A percentile compares a stretch with the other conserved stretches of the same genome.
These are phyloP conservation scores for Excoecaria cochinchinensis DNA, from an alignment of 345 rosid genomes.

Conservation along the genomic window DNA sequence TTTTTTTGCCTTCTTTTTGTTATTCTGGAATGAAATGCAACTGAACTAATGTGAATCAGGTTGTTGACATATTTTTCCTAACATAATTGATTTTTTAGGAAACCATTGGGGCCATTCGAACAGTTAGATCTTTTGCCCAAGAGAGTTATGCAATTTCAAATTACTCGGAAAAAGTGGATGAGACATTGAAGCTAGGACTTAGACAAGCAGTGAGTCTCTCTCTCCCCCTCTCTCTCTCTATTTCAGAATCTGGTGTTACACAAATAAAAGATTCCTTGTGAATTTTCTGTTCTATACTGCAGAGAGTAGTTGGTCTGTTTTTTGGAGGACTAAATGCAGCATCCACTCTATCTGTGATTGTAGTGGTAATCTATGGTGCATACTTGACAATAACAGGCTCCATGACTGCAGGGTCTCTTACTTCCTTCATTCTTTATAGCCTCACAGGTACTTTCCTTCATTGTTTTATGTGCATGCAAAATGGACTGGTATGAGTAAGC, in stretches of 20 bases:
- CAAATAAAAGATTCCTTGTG: not conserved
- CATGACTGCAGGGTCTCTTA: slow-evolving; percentile 85
- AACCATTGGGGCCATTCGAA: slow-evolving; percentile 93
- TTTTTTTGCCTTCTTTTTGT: not conserved
- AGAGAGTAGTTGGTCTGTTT: slow-evolving; percentile 69
- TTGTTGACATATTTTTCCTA: slow-evolving; percentile 3
- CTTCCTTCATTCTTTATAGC: slow-evolving; percentile 95
- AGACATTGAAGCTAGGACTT: slow-evolving; percentile 80
- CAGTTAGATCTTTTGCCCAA: slow-evolving; percentile 93
- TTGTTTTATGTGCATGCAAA: slow-evolving; percentile 5
- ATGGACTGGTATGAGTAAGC: not conserved
- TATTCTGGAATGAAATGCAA: not conserved
- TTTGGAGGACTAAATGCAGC: slow-evolving; percentile 89
- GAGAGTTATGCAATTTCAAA: slow-evolving; percentile 62
- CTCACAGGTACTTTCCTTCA: slow-evolving; percentile 64
- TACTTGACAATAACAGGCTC: slow-evolving; percentile 77
- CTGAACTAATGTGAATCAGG: not conserved
- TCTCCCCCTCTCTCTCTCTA: slow-evolving; percentile 6
- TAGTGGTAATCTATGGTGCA: slow-evolving; percentile 86
- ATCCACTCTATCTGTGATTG: slow-evolving; percentile 69
- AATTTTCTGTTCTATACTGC: slow-evolving; percentile 21
- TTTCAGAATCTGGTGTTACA: not conserved
- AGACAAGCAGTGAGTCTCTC: slow-evolving; percentile 71
- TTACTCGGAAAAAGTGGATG: slow-evolving; percentile 83
- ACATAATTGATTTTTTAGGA: slow-evolving; percentile 48